Conservation (phyloP, 441 rosid genomes). For the Lepidium campestre region DNA sequence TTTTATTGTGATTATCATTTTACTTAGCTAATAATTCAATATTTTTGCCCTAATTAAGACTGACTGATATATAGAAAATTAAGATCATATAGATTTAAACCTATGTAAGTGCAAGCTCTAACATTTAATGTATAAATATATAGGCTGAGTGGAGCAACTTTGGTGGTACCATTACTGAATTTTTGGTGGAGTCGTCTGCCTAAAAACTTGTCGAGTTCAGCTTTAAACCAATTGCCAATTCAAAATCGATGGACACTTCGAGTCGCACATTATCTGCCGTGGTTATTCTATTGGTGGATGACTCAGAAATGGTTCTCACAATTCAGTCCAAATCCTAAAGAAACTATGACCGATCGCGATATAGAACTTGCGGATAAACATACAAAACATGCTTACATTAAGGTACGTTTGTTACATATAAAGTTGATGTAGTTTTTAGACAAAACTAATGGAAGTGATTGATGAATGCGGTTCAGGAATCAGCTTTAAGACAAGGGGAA, state of each 20-base stretch:
- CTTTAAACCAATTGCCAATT: constrained; percentile 33
- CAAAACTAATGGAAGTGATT: background rate
- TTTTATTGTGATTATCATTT: background rate
- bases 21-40: too few species aligned
- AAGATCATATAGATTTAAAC: background rate
- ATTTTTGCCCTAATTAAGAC: too few species aligned
- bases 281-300: constrained; percentile 82
- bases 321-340: constrained; percentile 35
- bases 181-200: constrained; percentile 85
- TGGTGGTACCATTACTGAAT: constrained; percentile 73
- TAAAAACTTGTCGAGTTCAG: constrained; percentile 32
- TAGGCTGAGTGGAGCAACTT: constrained; percentile 61
- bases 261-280: constrained; percentile 65
- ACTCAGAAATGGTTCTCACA: constrained; percentile 70
- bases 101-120: background rate
- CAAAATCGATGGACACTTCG: constrained; percentile 43
- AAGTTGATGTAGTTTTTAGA: background rate
- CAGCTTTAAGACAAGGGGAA: constrained; percentile 38
- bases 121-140: background rate
- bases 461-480: constrained; percentile 6
- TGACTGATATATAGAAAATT: background rate
- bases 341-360: constrained; percentile 30
- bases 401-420: background rate
- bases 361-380: constrained; percentile 21
- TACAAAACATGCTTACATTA: constrained; percentile 15